A percentile compares a stretch with the other conserved stretches of the same genome.
Evolutionary conservation across 1,284 basidiomycete genomes (phyloP).

Genomic region (Puccinia horiana): DNA sequence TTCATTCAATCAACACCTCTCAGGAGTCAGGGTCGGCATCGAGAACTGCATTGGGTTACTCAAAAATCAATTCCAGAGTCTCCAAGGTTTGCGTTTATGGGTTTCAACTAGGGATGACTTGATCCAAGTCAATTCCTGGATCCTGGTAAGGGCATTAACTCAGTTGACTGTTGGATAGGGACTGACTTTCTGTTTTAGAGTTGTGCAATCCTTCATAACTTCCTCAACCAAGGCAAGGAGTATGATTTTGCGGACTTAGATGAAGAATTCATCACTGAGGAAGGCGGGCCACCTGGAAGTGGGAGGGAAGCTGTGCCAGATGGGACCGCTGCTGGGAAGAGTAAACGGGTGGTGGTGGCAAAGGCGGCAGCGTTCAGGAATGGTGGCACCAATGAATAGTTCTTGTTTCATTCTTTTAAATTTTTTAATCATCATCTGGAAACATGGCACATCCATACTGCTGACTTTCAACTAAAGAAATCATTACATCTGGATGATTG

Average conservation of each 20-base stretch:
- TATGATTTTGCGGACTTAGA: not conserved
- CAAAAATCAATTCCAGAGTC: not conserved
- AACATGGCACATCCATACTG: not conserved
- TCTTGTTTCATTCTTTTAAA: too few relatives aligned
- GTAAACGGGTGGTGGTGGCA: too few relatives aligned
- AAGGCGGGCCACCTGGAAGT: too few relatives aligned
- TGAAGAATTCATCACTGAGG: not conserved
- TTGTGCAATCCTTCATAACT: not conserved
- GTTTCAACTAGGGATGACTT: not conserved
- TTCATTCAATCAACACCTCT: not conserved
- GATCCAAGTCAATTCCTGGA: not conserved
- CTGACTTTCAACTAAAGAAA: not conserved
- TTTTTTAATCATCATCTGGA: not conserved
- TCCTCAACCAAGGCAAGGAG: not conserved
- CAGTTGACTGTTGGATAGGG: too few relatives aligned
- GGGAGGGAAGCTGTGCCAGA: too few relatives aligned
- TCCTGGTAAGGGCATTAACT: not conserved
- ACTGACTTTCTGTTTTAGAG: not conserved
- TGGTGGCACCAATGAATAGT: not conserved
- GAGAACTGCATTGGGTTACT: constrained; percentile 13
- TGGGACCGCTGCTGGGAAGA: not conserved
- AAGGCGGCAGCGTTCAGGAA: not conserved
- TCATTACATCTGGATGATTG: not conserved
- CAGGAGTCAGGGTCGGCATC: not conserved
- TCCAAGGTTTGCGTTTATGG: not conserved